Evolutionary conservation across 345 rosid species (phyloP).

Genomic region (Ricinus communis): DNA sequence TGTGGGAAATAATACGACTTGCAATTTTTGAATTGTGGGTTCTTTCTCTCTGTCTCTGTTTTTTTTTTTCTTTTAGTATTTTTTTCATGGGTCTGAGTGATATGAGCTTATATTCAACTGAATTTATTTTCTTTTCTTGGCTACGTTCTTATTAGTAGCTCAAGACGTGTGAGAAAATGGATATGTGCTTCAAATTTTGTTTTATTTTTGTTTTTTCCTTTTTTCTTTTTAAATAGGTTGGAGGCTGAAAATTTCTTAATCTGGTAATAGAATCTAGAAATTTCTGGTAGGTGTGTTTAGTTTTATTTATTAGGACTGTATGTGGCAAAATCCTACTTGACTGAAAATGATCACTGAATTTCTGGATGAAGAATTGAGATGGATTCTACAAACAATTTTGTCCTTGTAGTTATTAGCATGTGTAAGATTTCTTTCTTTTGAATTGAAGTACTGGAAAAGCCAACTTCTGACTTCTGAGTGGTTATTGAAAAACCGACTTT

Average conservation of each 20-base stretch:
- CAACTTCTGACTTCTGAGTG: background rate
- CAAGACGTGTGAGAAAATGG: background rate
- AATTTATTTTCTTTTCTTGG: background rate
- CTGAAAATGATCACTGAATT: constrained; percentile 1
- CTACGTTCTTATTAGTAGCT: background rate
- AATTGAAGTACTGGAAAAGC: background rate
- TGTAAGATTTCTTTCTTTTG: background rate
- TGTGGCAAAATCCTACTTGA: background rate
- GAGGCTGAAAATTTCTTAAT: background rate
- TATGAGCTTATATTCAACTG: background rate
- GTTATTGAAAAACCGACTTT: background rate
- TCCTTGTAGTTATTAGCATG: background rate
- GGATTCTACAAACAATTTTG: background rate
- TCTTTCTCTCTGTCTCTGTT: background rate
- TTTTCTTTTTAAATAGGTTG: constrained; percentile 5
- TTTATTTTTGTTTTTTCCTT: constrained; percentile 5
- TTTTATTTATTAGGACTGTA: background rate
- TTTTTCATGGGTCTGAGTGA: background rate
- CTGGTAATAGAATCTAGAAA: background rate
- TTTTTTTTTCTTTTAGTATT: background rate
- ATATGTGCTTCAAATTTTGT: background rate
- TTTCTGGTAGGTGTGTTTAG: background rate
- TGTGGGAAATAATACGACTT: constrained; percentile 15
- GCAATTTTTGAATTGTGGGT: constrained; percentile 9
- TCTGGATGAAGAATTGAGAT: background rate